Evolutionary conservation across 371 early-diverging fungal species (phyloP).

Genomic region (Rhizopus arrhizus): DNA sequence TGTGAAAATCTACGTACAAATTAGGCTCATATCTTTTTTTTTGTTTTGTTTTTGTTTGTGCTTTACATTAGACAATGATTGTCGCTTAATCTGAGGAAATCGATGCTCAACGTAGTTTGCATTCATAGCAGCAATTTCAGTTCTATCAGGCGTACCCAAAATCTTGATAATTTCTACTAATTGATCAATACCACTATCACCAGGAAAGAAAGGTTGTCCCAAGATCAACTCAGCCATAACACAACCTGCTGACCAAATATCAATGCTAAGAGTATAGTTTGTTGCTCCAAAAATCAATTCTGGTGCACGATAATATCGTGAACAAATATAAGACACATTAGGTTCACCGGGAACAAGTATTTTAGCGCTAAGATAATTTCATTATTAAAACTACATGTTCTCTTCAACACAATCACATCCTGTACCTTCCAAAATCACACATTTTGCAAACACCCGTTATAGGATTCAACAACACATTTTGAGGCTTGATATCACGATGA

Average conservation of each 20-base stretch:
- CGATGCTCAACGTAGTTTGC: constrained; percentile 96
- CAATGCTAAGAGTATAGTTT: constrained; percentile 88
- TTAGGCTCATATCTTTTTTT: too few relatives aligned
- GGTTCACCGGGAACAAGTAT: constrained; percentile 92
- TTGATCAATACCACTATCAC: constrained; percentile 99
- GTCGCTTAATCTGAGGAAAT: constrained; percentile 96
- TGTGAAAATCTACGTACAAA: constrained; percentile 56
- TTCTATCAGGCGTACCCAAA: constrained; percentile 96
- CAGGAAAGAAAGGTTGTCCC: constrained; percentile 97
- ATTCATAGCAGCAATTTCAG: constrained; percentile 96
- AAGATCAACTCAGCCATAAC: constrained; percentile 98
- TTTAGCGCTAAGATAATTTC: constrained; percentile 74
- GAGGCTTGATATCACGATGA: constrained; percentile 72
- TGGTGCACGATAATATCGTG: constrained; percentile 98
- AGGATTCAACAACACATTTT: constrained; percentile 77
- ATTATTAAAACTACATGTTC: neutral
- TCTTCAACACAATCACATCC: neutral
- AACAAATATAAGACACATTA: constrained; percentile 98
- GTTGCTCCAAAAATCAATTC: constrained; percentile 98
- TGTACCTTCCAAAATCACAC: constrained; percentile 96
- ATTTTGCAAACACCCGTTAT: constrained; percentile 89
- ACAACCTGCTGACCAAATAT: constrained; percentile 99
- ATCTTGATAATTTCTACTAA: constrained; percentile 99
- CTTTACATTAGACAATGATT: constrained; percentile 80
- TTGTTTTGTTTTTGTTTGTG: too few relatives aligned